phyloP scores from a whole-genome alignment of 2,329 filamentous ascomycete species.

The Neofusicoccum cordaticola region DNA sequence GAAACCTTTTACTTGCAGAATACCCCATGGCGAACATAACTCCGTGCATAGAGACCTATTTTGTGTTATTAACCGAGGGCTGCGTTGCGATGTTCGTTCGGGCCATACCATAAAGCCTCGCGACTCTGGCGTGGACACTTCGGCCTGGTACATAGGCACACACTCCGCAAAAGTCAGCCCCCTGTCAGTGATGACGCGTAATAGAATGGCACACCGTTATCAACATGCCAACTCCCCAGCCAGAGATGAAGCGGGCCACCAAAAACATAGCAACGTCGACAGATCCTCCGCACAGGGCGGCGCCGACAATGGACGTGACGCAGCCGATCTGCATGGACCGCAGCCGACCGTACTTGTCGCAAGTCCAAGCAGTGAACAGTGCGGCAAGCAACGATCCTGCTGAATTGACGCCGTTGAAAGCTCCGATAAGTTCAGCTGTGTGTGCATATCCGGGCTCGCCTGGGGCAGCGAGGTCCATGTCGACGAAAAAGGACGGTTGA shows the following conservation, averaged over 20 bases:
- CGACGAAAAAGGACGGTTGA: constrained; percentile 46
- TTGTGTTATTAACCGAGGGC: background rate
- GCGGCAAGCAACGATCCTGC: constrained; percentile 43
- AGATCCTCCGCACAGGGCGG: constrained; percentile 38
- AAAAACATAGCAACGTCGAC: constrained; percentile 42
- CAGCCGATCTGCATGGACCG: constrained; percentile 38
- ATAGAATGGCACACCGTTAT: constrained; percentile 21
- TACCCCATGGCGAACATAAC: constrained; percentile 45
- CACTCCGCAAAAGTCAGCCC: constrained; percentile 16
- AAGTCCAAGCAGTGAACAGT: constrained; percentile 39
- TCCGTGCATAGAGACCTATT: constrained; percentile 32
- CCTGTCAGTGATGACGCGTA: background rate
- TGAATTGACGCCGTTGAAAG: constrained; percentile 46
- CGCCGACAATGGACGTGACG: constrained; percentile 38
- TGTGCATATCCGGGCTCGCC: constrained; percentile 41
- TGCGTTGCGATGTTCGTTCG: background rate
- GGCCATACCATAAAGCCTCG: constrained; percentile 37
- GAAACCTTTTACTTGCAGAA: background rate
- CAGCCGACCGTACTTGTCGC: constrained; percentile 38
- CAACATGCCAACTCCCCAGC: constrained; percentile 37
- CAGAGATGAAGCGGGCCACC: constrained; percentile 38
- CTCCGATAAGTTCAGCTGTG: constrained; percentile 44
- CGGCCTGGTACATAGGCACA: constrained; percentile 39
- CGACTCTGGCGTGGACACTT: constrained; percentile 39
- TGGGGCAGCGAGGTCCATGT: constrained; percentile 39